phyloP scores from a whole-genome alignment of 352 stramenopile genomes.

The Globisporangium yorkense region DNA sequence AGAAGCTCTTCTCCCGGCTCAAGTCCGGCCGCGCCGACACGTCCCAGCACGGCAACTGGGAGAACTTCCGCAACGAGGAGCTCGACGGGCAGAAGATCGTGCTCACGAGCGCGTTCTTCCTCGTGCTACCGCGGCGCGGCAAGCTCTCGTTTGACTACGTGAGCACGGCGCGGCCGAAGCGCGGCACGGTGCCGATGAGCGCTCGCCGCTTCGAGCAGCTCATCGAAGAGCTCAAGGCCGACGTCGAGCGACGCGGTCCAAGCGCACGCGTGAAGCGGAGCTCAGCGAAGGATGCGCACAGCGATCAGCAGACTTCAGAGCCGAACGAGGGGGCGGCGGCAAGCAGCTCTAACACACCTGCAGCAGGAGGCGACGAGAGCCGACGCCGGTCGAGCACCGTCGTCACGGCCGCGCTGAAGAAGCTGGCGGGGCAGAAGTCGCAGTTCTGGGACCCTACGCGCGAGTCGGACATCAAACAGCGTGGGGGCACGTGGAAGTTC shows the following conservation, averaged over 20 bases:
- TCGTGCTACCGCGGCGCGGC: constrained; percentile 53
- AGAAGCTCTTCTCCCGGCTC: constrained; percentile 71
- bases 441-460: constrained; percentile 53
- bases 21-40: constrained; percentile 58
- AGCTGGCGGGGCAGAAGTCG: constrained; percentile 13
- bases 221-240: constrained; percentile 53
- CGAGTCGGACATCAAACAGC: constrained; percentile 32
- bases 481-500: constrained; percentile 21
- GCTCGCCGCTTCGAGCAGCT: constrained; percentile 68
- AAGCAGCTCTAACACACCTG: not conserved
- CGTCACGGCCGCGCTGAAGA: not conserved
- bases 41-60: constrained; percentile 88
- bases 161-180: constrained; percentile 67
- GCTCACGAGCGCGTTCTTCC: constrained; percentile 77
- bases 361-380: not conserved
- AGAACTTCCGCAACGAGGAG: constrained; percentile 90
- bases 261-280: not conserved
- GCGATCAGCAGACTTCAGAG: not conserved
- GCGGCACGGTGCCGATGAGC: constrained; percentile 54
- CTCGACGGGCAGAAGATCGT: constrained; percentile 68
- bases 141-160: constrained; percentile 90
- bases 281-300: not conserved
- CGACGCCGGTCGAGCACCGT: not conserved
- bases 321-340: not conserved
- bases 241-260: not conserved